A percentile compares a stretch with the other conserved stretches of the same genome.
Conservation (phyloP, 441 rosid genomes). For the Syzygium malaccense region DNA sequence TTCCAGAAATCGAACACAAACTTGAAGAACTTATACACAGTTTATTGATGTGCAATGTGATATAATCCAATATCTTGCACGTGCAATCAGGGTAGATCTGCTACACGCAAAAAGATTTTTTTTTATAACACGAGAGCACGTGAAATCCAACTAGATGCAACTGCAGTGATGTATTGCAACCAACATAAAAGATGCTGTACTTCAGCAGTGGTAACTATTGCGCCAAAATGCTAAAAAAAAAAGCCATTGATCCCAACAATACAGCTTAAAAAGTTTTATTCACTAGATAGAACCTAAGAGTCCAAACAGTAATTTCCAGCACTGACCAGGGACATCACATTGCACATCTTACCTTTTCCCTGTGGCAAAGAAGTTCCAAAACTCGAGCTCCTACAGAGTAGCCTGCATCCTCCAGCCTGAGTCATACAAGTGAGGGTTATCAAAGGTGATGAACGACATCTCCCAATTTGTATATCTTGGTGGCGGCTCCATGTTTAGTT, state of each 20-base stretch:
- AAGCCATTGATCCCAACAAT: not conserved
- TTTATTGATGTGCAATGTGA: not conserved
- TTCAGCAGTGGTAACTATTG: not conserved
- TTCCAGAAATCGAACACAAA: not conserved
- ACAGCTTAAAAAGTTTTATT: not conserved
- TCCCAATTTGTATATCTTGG: not conserved
- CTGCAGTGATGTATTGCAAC: not conserved
- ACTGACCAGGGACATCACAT: not conserved
- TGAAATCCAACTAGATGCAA: not conserved
- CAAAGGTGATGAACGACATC: not conserved
- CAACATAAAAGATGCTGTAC: not conserved
- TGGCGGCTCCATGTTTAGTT: not conserved
- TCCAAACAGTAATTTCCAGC: not conserved
- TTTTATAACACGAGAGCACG: not conserved
- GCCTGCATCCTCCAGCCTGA: constrained; percentile 95
- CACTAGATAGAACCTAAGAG: not conserved
- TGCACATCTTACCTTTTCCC: constrained; percentile 56
- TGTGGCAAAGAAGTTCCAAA: constrained; percentile 87
- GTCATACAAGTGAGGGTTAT: constrained; percentile 6
- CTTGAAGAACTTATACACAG: not conserved
- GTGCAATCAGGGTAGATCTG: not conserved
- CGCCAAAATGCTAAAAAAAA: not conserved
- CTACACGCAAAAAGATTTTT: not conserved
- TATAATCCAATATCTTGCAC: not conserved
- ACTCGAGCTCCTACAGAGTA: constrained; percentile 88